Evolutionary conservation across 208 protist species (phyloP).

Genomic region (Zelonia costaricensis): DNA sequence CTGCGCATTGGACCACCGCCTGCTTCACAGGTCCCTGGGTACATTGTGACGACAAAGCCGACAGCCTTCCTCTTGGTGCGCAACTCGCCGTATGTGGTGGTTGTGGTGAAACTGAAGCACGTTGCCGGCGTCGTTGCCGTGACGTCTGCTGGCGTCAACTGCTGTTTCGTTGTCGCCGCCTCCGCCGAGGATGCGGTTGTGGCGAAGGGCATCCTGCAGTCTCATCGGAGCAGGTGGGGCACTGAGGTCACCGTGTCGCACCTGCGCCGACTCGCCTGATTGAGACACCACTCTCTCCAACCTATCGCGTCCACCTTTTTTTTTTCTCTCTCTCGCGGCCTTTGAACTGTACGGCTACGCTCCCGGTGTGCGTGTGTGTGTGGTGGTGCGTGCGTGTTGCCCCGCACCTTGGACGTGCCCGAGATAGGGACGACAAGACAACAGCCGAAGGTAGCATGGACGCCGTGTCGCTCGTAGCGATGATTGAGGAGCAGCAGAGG

Average conservation of each 20-base stretch:
- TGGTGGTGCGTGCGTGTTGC: no score
- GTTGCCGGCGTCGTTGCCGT: slow-evolving; percentile 44
- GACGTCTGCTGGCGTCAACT: slow-evolving; percentile 37
- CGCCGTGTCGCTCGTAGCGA: no score
- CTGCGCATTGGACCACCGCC: slow-evolving; percentile 51
- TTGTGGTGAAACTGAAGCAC: slow-evolving; percentile 56
- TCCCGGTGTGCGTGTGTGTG: no score
- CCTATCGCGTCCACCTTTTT: background rate
- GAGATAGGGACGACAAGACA: no score
- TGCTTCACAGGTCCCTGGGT: slow-evolving; percentile 47
- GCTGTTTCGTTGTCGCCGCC: slow-evolving; percentile 41
- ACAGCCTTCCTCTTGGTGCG: slow-evolving; percentile 45
- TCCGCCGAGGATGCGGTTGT: slow-evolving; percentile 15
- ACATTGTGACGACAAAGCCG: slow-evolving; percentile 47
- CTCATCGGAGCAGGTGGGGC: slow-evolving; percentile 34
- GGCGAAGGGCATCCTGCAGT: slow-evolving; percentile 17
- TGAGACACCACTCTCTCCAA: slow-evolving; percentile 1
- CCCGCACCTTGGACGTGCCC: no score
- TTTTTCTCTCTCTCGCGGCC: background rate
- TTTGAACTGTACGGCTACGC: no score
- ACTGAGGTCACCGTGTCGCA: slow-evolving; percentile 41
- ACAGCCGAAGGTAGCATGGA: no score
- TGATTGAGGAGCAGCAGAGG: slow-evolving; percentile 7
- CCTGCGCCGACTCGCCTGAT: slow-evolving; percentile 21
- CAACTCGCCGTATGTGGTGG: slow-evolving; percentile 50